Conservation (phyloP, 2,329 filamentous ascomycete genomes). For the Penicillium sp. region DNA sequence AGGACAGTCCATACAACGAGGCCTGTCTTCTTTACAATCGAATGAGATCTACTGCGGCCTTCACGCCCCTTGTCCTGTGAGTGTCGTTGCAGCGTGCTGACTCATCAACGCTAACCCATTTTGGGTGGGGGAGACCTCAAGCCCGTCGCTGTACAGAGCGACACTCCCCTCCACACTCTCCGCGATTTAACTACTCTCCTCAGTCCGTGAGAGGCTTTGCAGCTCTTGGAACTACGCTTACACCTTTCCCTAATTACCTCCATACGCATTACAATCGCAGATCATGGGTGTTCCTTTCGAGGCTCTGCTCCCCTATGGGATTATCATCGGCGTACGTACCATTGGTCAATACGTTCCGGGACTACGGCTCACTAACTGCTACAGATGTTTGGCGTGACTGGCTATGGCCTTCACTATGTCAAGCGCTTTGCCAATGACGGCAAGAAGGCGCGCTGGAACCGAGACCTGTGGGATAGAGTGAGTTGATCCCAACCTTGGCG, state of each 20-base stretch:
- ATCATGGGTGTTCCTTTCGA: conserved; percentile 67
- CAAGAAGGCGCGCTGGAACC: conserved; percentile 59
- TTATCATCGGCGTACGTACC: conserved; percentile 59
- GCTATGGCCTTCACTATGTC: conserved; percentile 57
- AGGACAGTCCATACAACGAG: conserved; percentile 16
- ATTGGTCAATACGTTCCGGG: conserved; percentile 18
- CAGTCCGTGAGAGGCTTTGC: conserved; percentile 9
- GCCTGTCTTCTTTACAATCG: conserved; percentile 28
- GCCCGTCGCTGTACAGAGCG: conserved; percentile 14
- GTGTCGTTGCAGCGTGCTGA: conserved; percentile 40
- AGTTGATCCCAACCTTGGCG: conserved; percentile 30
- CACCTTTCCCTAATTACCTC: background rate
- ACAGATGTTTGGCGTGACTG: conserved; percentile 62
- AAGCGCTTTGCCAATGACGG: conserved; percentile 62
- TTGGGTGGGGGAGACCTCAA: conserved; percentile 33
- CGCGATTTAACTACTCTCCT: conserved; percentile 15
- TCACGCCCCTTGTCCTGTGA: conserved; percentile 34
- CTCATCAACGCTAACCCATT: conserved; percentile 37
- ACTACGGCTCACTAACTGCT: conserved; percentile 23
- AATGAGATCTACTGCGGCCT: conserved; percentile 32
- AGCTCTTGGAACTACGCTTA: conserved; percentile 3
- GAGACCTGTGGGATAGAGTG: conserved; percentile 66
- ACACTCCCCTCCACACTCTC: conserved; percentile 18
- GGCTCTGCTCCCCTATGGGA: conserved; percentile 62
- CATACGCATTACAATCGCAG: conserved; percentile 7